Percentiles rank a stretch among this genome's conserved stretches.
Conservation (phyloP, 176 grass and related monocot species). For the Oryza brachyantha region DNA sequence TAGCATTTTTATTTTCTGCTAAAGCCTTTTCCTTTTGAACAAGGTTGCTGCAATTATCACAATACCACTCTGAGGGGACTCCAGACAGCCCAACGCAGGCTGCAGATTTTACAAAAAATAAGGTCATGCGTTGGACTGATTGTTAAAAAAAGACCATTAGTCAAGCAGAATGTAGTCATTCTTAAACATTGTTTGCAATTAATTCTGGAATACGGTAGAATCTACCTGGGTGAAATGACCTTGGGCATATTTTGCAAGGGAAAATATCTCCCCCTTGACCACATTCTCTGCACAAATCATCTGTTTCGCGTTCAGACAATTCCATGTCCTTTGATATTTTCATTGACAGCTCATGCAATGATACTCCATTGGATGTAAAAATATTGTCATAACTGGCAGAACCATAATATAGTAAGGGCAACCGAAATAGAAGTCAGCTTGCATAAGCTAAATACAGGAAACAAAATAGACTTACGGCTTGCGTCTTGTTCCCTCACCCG, state of each 20-base stretch:
- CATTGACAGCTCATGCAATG: constrained; percentile 89
- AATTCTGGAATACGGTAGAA: constrained; percentile 6
- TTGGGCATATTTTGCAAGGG: constrained; percentile 86
- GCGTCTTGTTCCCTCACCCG: constrained; percentile 73
- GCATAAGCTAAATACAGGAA: constrained; percentile 17
- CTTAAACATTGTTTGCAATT: background rate
- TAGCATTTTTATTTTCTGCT: constrained; percentile 87
- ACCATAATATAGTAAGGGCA: constrained; percentile 27
- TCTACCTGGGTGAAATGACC: constrained; percentile 88
- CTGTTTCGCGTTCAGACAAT: constrained; percentile 59
- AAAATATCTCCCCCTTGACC: constrained; percentile 80
- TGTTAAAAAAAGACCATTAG: background rate
- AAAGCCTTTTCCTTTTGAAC: constrained; percentile 82
- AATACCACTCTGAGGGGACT: constrained; percentile 74
- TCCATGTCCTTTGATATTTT: constrained; percentile 73
- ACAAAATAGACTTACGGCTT: constrained; percentile 73
- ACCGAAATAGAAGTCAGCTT: background rate
- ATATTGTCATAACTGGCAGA: constrained; percentile 91
- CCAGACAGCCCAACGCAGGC: constrained; percentile 65
- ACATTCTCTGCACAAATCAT: constrained; percentile 88
- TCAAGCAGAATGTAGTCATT: background rate
- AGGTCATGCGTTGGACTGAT: constrained; percentile 1
- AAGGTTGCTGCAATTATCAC: constrained; percentile 79
- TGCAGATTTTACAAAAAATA: constrained; percentile 41
- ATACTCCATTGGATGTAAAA: constrained; percentile 95